These are phyloP conservation scores for Malassezia furfur DNA, from an alignment of 1,284 basidiomycete species.

Conservation along the genomic window DNA sequence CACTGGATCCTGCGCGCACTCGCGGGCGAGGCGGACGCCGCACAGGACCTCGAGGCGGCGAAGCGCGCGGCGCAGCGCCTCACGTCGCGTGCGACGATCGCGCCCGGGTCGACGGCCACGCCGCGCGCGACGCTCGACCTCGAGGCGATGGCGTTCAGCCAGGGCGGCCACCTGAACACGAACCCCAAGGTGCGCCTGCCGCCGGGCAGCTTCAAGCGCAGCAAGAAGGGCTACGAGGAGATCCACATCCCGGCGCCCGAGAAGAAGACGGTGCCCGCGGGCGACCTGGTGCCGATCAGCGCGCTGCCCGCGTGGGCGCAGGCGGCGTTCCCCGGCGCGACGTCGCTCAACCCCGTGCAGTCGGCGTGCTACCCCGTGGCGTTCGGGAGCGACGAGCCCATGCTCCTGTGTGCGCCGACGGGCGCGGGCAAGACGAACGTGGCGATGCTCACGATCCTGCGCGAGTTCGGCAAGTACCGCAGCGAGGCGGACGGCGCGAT, in stretches of 20 bases:
- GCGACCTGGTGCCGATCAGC: conserved; percentile 65
- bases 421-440: conserved; percentile 99
- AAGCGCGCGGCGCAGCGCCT: conserved; percentile 51
- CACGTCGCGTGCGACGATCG: conserved; percentile 76
- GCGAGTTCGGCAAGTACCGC: conserved; percentile 43
- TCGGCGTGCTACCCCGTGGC: conserved; percentile 65
- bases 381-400: conserved; percentile 80
- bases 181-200: conserved; percentile 97
- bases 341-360: conserved; percentile 78
- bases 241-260: conserved; percentile 94
- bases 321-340: conserved; percentile 52
- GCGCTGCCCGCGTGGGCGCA: conserved; percentile 73
- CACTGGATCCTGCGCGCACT: conserved; percentile 91
- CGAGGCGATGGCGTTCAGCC: conserved; percentile 86
- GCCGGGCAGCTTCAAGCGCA: conserved; percentile 92
- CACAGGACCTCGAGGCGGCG: conserved; percentile 61
- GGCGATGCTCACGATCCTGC: conserved; percentile 63
- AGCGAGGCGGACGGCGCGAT: conserved; percentile 67
- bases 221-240: conserved; percentile 94
- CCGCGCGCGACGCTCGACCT: conserved; percentile 81
- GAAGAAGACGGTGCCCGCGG: conserved; percentile 56
- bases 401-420: conserved; percentile 92
- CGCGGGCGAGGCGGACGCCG: conserved; percentile 48
- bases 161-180: conserved; percentile 92
- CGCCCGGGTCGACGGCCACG: conserved; percentile 69